A percentile compares a stretch with the other conserved stretches of the same genome.
Evolutionary conservation across 139 green algal genomes (phyloP).

Genomic region (Chlamydomonas schloesseri): DNA sequence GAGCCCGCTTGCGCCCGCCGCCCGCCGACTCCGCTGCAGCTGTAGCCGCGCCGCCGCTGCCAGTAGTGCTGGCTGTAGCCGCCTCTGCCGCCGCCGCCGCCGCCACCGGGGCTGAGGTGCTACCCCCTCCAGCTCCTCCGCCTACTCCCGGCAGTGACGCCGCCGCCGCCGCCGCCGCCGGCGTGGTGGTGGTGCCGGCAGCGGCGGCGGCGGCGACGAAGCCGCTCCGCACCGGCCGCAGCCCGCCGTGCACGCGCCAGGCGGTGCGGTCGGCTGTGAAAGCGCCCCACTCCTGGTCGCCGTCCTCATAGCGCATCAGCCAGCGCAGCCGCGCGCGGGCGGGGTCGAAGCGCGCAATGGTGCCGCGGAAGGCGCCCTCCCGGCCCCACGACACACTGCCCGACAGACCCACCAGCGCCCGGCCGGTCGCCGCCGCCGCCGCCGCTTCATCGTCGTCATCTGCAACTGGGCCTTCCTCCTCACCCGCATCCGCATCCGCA

Average conservation of each 20-base stretch:
- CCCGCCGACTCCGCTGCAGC: too few species aligned
- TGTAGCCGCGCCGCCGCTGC: too few species aligned
- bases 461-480: too few species aligned
- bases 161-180: neutral
- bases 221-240: neutral
- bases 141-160: neutral
- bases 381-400: slow-evolving; percentile 9
- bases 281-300: slow-evolving; percentile 36
- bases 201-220: neutral
- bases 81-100: too few species aligned
- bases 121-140: too few species aligned
- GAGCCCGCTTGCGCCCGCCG: too few species aligned
- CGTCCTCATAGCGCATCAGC: slow-evolving; percentile 30
- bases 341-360: slow-evolving; percentile 20
- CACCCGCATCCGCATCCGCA: too few species aligned
- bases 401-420: too few species aligned
- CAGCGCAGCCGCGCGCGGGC: neutral
- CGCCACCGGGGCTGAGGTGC: too few species aligned
- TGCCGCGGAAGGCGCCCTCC: slow-evolving; percentile 29
- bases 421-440: too few species aligned
- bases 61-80: too few species aligned
- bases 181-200: neutral
- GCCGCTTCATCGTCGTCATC: too few species aligned
- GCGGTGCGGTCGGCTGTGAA: neutral
- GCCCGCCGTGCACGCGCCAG: slow-evolving; percentile 21